These are phyloP conservation scores for Tolypocladium paradoxum DNA, from an alignment of 2,329 filamentous ascomycete species.

Conservation along the genomic window DNA sequence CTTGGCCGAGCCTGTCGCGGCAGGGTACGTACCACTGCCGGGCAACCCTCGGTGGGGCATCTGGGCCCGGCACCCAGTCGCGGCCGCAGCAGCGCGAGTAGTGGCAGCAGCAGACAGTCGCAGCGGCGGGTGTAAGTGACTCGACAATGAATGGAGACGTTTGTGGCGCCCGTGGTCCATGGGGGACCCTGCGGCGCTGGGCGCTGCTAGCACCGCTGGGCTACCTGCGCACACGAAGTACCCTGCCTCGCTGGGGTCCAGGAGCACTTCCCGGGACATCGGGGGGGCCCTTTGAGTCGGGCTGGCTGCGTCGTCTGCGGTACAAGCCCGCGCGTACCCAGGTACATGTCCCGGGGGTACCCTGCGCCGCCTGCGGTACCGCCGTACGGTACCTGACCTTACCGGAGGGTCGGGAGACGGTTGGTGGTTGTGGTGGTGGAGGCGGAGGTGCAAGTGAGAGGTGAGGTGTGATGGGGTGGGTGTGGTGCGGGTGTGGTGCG, in stretches of 20 bases:
- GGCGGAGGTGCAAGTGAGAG: background rate
- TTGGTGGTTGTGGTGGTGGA: background rate
- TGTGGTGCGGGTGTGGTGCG: too few species aligned
- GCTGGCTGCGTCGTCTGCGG: background rate
- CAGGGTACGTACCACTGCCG: background rate
- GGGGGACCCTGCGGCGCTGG: background rate
- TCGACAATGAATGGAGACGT: background rate
- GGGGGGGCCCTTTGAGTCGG: background rate
- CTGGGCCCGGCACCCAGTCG: background rate
- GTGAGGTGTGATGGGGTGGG: background rate
- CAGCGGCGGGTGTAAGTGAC: background rate
- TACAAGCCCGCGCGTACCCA: background rate
- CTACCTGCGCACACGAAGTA: too few species aligned
- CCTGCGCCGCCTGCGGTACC: background rate
- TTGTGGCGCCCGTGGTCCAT: background rate
- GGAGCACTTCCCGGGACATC: constrained; percentile 1
- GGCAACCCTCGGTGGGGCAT: background rate
- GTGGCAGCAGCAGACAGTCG: background rate
- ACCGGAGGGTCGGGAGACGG: constrained; percentile 1
- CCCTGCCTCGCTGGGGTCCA: background rate
- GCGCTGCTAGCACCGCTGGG: background rate
- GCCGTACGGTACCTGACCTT: background rate
- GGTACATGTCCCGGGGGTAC: constrained; percentile 2
- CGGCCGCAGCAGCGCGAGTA: background rate
- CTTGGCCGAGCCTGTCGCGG: background rate